Conservation (phyloP, 2,329 filamentous ascomycete species). For the Colletotrichum liaoningense region DNA sequence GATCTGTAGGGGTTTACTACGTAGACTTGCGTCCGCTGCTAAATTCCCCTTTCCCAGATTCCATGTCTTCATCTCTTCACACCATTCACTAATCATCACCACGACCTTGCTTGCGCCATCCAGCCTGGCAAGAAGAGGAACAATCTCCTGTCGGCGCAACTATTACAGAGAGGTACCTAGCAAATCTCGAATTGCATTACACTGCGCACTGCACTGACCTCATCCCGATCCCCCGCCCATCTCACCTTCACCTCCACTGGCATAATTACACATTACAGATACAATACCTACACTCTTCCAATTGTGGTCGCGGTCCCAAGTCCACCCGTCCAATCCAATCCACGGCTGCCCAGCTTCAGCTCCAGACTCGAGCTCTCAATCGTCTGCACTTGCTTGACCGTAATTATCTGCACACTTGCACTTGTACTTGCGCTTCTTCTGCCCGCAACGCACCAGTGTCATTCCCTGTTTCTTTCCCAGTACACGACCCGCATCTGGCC, state of each 20-base stretch:
- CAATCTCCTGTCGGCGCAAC: neutral
- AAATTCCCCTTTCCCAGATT: too few species aligned
- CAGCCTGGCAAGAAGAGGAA: neutral
- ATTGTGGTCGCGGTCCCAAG: neutral
- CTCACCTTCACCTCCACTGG: conserved; percentile 15
- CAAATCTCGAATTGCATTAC: conserved; percentile 1
- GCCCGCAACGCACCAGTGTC: neutral
- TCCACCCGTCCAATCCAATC: neutral
- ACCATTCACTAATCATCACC: neutral
- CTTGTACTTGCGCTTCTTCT: neutral
- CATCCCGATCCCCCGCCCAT: conserved; percentile 18
- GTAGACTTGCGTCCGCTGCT: neutral
- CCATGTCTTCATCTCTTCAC: neutral
- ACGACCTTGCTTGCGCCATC: neutral
- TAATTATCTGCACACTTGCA: neutral
- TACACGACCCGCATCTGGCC: conserved; percentile 3
- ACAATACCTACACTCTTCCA: conserved; percentile 13
- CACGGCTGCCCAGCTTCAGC: neutral
- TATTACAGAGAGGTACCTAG: neutral
- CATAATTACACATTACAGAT: conserved; percentile 23
- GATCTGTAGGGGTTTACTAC: neutral
- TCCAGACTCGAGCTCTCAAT: neutral
- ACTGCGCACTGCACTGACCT: conserved; percentile 24
- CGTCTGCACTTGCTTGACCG: neutral
- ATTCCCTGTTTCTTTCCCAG: neutral